Evolutionary conservation across 768 basidiomycete species (phyloP).

Genomic region (Chalciporus pseudorubinellus): DNA sequence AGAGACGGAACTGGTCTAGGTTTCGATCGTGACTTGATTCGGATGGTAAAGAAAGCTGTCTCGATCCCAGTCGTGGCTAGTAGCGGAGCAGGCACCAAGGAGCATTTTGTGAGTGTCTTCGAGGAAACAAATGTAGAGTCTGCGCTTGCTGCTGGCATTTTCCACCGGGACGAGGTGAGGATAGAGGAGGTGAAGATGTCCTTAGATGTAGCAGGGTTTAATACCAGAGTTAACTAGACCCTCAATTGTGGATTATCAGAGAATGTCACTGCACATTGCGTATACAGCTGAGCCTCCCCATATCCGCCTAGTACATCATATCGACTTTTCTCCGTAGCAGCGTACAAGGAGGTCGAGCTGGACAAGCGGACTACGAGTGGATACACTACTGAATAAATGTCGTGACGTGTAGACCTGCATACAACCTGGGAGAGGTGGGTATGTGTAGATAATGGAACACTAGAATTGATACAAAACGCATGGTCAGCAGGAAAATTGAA

Average conservation of each 20-base stretch:
- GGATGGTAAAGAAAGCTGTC: constrained; percentile 71
- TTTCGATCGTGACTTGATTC: constrained; percentile 84
- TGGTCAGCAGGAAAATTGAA: constrained; percentile 2
- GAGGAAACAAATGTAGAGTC: constrained; percentile 78
- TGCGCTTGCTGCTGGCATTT: constrained; percentile 94
- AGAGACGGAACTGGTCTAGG: constrained; percentile 91
- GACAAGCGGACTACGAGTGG: constrained; percentile 13
- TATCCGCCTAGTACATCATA: background rate
- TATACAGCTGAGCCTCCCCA: background rate
- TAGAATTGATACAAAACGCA: constrained; percentile 33
- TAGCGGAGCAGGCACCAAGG: constrained; percentile 82
- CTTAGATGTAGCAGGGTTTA: constrained; percentile 47
- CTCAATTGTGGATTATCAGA: background rate
- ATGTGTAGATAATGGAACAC: constrained; percentile 34
- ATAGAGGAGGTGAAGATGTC: constrained; percentile 78
- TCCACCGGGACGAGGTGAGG: constrained; percentile 85
- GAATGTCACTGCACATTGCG: background rate
- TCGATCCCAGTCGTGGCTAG: constrained; percentile 92
- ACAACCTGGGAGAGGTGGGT: constrained; percentile 31
- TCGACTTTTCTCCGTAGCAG: background rate
- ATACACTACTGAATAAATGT: constrained; percentile 33
- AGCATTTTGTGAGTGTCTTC: constrained; percentile 91
- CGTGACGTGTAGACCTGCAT: constrained; percentile 32
- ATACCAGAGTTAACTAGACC: constrained; percentile 37
- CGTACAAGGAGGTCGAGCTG: background rate